Evolutionary conservation across 352 stramenopile genomes (phyloP).

Genomic region (Phytophthora pseudosyringae): DNA sequence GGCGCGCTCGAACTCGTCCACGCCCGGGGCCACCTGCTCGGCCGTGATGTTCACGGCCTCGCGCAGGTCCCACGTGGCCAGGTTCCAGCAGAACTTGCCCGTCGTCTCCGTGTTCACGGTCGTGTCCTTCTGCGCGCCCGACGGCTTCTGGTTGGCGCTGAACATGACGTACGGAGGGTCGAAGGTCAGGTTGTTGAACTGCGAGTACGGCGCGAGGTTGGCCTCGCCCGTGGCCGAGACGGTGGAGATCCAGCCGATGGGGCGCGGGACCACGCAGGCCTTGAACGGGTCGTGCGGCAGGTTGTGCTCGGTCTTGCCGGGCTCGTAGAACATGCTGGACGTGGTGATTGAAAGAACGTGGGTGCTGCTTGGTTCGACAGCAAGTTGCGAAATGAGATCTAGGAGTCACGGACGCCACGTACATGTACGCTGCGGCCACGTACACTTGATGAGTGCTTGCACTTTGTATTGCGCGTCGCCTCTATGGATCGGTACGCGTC

Average conservation of each 20-base stretch:
- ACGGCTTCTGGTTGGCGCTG: constrained; percentile 41
- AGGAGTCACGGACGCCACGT: constrained; percentile 1
- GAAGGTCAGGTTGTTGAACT: constrained; percentile 45
- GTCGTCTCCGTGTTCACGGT: constrained; percentile 35
- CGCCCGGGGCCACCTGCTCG: constrained; percentile 29
- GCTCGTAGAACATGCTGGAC: constrained; percentile 34
- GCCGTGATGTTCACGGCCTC: constrained; percentile 40
- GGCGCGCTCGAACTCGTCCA: constrained; percentile 40
- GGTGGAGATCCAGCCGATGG: constrained; percentile 43
- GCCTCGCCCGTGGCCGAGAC: constrained; percentile 26
- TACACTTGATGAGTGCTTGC: constrained; percentile 33
- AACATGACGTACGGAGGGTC: constrained; percentile 45
- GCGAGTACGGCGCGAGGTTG: constrained; percentile 39
- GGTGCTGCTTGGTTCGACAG: constrained; percentile 8
- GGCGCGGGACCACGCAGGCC: constrained; percentile 34
- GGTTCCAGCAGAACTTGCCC: constrained; percentile 40
- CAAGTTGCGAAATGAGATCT: constrained; percentile 24
- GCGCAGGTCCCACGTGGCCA: constrained; percentile 36
- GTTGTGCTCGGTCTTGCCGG: constrained; percentile 41
- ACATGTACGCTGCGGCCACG: not conserved
- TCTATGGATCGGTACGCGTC: constrained; percentile 30
- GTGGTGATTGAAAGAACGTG: not conserved
- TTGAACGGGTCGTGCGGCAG: constrained; percentile 43
- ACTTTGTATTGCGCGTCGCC: constrained; percentile 32
- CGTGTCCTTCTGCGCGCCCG: constrained; percentile 38